Conservation (phyloP, 352 stramenopile species). For the Phytopythium sindhum region DNA sequence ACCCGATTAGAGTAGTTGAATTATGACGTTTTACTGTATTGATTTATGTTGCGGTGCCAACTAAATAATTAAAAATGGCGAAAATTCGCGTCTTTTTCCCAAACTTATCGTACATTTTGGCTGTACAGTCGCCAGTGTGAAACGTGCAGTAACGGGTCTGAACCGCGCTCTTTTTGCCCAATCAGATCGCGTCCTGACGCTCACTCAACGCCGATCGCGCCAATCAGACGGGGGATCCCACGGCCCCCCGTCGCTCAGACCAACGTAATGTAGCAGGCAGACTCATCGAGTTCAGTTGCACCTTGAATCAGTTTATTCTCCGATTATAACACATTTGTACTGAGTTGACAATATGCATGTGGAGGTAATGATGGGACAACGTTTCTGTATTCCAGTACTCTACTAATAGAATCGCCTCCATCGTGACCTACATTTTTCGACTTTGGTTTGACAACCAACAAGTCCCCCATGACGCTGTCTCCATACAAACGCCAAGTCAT, state of each 20-base stretch:
- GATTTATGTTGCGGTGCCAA: no score
- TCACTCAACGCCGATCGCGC: conserved; percentile 1
- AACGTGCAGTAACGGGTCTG: background rate
- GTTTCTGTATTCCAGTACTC: background rate
- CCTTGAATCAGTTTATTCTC: background rate
- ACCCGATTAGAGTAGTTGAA: no score
- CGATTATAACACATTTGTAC: no score
- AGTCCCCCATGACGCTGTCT: background rate
- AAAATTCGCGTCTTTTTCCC: no score
- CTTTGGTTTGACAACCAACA: conserved; percentile 1
- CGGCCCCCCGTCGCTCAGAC: background rate
- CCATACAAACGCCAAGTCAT: background rate
- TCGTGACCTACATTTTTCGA: background rate
- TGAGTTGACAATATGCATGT: no score
- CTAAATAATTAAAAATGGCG: no score
- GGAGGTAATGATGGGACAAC: background rate
- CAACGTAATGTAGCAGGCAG: background rate
- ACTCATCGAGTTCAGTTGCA: background rate
- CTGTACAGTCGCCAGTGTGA: no score
- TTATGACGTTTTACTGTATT: no score
- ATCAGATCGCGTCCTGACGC: background rate
- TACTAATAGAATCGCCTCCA: background rate
- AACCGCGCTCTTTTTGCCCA: background rate
- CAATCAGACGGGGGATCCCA: background rate
- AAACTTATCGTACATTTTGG: no score